Evolutionary conservation across 2,329 filamentous ascomycete species (phyloP).

Genomic region (Chrysosporium queenslandicum): DNA sequence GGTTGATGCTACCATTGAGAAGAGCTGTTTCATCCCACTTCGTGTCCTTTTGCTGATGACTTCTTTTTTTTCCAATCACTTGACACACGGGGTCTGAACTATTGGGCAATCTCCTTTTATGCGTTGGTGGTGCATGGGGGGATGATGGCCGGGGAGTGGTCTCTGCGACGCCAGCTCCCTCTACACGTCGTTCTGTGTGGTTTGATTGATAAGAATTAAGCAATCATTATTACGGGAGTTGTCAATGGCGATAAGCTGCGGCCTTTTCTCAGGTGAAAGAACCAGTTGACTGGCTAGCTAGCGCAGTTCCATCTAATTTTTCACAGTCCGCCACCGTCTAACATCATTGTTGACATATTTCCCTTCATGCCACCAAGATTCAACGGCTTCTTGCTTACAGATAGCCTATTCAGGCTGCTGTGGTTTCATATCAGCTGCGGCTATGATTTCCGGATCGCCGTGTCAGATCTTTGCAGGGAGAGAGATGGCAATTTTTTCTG

Average conservation of each 20-base stretch:
- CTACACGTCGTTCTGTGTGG: background rate
- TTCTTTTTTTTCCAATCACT: constrained; percentile 9
- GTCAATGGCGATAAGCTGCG: constrained; percentile 2
- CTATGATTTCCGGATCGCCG: background rate
- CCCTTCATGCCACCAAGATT: background rate
- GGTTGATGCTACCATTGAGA: background rate
- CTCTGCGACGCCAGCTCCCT: background rate
- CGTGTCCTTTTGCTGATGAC: constrained; percentile 3
- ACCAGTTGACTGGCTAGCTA: background rate
- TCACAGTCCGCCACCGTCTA: constrained; percentile 4
- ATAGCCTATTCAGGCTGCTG: background rate
- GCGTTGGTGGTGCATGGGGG: background rate
- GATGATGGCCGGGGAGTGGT: background rate
- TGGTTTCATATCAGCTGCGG: background rate
- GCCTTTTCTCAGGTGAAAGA: constrained; percentile 7
- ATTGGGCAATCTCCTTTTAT: background rate
- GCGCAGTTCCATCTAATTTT: too few species aligned
- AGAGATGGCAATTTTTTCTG: background rate
- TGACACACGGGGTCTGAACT: constrained; percentile 1
- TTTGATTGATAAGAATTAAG: constrained; percentile 7
- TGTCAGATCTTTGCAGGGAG: background rate
- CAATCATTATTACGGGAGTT: background rate
- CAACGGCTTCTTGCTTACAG: background rate
- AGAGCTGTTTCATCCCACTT: constrained; percentile 6
- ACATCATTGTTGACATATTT: background rate